A percentile compares a stretch with the other conserved stretches of the same genome.
Conservation (phyloP, 1,284 basidiomycete species). For the Cryptococcus sp. region DNA sequence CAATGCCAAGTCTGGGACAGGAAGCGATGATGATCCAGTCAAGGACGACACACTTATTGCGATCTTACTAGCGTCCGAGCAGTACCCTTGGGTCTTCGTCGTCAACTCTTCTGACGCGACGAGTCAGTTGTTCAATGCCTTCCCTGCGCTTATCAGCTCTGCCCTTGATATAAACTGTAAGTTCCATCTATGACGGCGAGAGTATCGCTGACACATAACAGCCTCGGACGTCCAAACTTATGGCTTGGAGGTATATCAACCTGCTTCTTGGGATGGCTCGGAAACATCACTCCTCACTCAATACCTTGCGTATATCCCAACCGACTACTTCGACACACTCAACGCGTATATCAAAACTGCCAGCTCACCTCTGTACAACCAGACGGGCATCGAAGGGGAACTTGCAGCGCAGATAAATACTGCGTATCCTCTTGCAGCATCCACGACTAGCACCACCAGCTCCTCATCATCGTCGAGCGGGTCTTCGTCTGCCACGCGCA, state of each 20-base stretch:
- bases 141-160: conserved; percentile 46
- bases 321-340: conserved; percentile 45
- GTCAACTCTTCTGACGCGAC: conserved; percentile 50
- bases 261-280: conserved; percentile 45
- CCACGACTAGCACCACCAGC: conserved; percentile 19
- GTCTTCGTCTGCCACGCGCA: conserved; percentile 26
- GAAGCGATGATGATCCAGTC: conserved; percentile 32
- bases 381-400: conserved; percentile 49
- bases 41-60: conserved; percentile 44
- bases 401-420: conserved; percentile 52
- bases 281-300: conserved; percentile 47
- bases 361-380: conserved; percentile 51
- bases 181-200: conserved; percentile 6
- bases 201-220: conserved; percentile 15
- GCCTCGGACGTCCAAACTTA: conserved; percentile 45
- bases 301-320: conserved; percentile 54
- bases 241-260: conserved; percentile 52
- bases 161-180: conserved; percentile 41
- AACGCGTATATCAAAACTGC: conserved; percentile 48
- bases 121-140: conserved; percentile 51
- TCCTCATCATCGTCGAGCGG: conserved; percentile 12
- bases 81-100: conserved; percentile 52
- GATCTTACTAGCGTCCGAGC: conserved; percentile 42
- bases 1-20: conserved; percentile 32
- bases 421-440: conserved; percentile 48